Conservation (phyloP, 208 protist genomes). For the Leishmania guyanensis region DNA sequence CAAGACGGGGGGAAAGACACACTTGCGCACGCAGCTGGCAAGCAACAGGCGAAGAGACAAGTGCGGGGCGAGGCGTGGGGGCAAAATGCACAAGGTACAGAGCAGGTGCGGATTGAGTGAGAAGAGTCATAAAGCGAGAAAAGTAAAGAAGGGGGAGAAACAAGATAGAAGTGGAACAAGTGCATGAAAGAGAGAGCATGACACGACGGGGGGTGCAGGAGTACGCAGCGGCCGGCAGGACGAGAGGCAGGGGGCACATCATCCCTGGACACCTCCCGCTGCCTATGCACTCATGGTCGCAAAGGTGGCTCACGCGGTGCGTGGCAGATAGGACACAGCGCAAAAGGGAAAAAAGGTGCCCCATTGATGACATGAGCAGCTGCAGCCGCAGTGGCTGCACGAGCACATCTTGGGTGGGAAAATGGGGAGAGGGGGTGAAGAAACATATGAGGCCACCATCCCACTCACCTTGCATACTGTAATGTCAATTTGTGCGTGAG, state of each 20-base stretch:
- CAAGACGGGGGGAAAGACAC: neutral
- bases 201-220: neutral
- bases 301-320: neutral
- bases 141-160: neutral
- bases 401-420: neutral
- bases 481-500: neutral
- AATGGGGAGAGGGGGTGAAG: neutral
- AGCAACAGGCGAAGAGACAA: neutral
- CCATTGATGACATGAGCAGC: neutral
- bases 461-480: neutral
- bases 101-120: neutral
- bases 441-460: neutral
- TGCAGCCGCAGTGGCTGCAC: neutral
- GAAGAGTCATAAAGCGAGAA: neutral
- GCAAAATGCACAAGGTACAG: neutral
- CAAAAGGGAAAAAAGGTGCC: constrained; percentile 11
- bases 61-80: neutral
- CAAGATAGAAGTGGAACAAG: constrained; percentile 5
- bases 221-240: neutral
- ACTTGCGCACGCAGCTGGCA: neutral
- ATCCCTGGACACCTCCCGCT: neutral
- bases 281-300: neutral
- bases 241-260: neutral
- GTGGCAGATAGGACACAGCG: neutral
- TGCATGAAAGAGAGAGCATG: neutral